phyloP scores from a whole-genome alignment of 805 yeast genomes.

The Candida verbasci region DNA sequence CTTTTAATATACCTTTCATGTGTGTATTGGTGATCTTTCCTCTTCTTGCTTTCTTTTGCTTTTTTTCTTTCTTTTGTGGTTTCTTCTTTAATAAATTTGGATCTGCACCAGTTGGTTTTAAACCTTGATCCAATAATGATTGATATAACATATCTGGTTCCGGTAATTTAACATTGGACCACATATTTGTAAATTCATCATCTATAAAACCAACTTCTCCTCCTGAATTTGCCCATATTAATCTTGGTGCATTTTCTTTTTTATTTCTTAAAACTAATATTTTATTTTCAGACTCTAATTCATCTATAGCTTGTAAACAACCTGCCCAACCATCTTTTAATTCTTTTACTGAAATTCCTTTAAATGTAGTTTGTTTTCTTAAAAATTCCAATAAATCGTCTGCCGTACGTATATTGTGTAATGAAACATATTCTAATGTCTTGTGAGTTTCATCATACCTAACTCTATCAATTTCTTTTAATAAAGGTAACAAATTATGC shows the following conservation, averaged over 20 bases:
- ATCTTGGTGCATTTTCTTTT: constrained; percentile 89
- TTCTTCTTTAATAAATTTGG: constrained; percentile 84
- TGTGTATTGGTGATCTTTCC: constrained; percentile 95
- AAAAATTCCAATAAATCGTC: constrained; percentile 72
- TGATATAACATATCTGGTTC: constrained; percentile 77
- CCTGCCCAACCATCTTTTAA: constrained; percentile 92
- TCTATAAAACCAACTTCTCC: constrained; percentile 70
- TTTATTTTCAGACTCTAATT: constrained; percentile 71
- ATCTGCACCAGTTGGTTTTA: constrained; percentile 96
- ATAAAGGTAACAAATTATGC: constrained; percentile 60
- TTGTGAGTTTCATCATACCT: constrained; percentile 56
- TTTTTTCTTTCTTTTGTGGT: constrained; percentile 54
- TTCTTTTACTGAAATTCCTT: constrained; percentile 80
- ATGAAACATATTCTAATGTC: constrained; percentile 81
- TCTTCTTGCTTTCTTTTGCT: constrained; percentile 86
- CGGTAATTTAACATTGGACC: constrained; percentile 79
- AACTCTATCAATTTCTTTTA: constrained; percentile 75
- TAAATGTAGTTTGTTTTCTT: constrained; percentile 78
- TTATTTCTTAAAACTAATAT: constrained; percentile 83
- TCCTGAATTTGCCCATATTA: constrained; percentile 86
- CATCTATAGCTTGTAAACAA: constrained; percentile 72
- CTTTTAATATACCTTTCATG: constrained; percentile 92
- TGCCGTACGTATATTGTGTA: constrained; percentile 80
- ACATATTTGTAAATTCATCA: constrained; percentile 74
- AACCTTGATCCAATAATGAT: constrained; percentile 72